Evolutionary conservation across 202 grass and related monocot genomes (phyloP).

Genomic region (Setaria italica): DNA sequence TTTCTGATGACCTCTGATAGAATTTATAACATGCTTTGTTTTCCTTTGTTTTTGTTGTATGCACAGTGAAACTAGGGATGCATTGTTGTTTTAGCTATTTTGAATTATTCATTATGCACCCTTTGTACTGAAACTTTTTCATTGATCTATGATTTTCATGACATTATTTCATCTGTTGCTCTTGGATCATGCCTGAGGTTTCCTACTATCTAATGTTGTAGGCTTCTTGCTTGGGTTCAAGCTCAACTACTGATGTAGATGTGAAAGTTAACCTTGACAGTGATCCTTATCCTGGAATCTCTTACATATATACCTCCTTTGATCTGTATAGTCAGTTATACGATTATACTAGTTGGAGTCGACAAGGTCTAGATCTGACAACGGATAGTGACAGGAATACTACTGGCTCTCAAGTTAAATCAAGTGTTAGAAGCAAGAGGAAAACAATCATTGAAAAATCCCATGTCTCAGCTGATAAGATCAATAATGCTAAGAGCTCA

Average conservation of each 20-base stretch:
- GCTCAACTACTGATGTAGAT: constrained; percentile 35
- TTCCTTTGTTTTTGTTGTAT: constrained; percentile 5
- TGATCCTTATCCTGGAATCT: constrained; percentile 46
- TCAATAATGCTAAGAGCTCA: constrained; percentile 39
- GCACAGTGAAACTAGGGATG: neutral
- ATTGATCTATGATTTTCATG: constrained; percentile 14
- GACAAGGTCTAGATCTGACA: constrained; percentile 51
- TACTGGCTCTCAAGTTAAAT: constrained; percentile 51
- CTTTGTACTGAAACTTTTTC: constrained; percentile 6
- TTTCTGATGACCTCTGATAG: constrained; percentile 31
- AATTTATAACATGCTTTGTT: constrained; percentile 23
- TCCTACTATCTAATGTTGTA: constrained; percentile 56
- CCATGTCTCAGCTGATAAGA: constrained; percentile 43
- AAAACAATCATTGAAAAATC: constrained; percentile 58
- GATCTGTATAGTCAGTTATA: constrained; percentile 88
- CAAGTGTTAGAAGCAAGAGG: constrained; percentile 54
- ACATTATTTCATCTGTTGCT: constrained; percentile 20
- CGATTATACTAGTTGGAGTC: constrained; percentile 62
- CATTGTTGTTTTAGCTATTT: constrained; percentile 4
- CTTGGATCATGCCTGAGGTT: constrained; percentile 33
- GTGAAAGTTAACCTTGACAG: constrained; percentile 42
- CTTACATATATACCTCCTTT: constrained; percentile 67
- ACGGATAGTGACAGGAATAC: constrained; percentile 58
- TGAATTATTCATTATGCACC: neutral
- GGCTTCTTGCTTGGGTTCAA: constrained; percentile 54